phyloP scores from a whole-genome alignment of 305 asterid genomes.

The Andrographis paniculata region DNA sequence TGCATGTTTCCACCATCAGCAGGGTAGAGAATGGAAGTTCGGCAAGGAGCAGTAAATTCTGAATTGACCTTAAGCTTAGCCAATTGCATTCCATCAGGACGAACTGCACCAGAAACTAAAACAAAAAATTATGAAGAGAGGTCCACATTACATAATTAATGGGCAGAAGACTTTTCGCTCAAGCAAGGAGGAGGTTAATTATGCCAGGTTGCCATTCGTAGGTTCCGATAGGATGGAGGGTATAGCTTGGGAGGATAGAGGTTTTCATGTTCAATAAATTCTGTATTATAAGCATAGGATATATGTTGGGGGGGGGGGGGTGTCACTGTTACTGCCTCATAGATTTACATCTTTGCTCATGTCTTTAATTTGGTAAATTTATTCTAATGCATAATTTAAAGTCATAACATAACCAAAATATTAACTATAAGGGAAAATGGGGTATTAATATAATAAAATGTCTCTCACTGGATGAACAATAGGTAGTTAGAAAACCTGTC shows the following conservation, averaged over 20 bases:
- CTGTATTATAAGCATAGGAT: constrained; percentile 9
- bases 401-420: too few relatives aligned
- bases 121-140: not conserved
- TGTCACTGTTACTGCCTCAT: too few relatives aligned
- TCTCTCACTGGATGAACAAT: not conserved
- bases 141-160: not conserved
- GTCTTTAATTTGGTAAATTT: too few relatives aligned
- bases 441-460: not conserved
- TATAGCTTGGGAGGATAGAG: not conserved
- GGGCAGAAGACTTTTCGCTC: too few relatives aligned
- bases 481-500: not conserved
- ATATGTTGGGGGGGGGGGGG: too few relatives aligned
- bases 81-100: constrained; percentile 26
- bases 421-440: too few relatives aligned
- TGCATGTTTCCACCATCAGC: constrained; percentile 86
- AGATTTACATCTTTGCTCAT: too few relatives aligned
- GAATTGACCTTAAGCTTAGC: constrained; percentile 60
- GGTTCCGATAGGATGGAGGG: too few relatives aligned
- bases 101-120: not conserved
- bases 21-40: constrained; percentile 65
- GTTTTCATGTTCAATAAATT: constrained; percentile 5
- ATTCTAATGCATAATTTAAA: too few relatives aligned
- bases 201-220: too few relatives aligned
- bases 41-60: constrained; percentile 52
- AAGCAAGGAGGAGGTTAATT: too few relatives aligned